Evolutionary conservation across 2,329 filamentous ascomycete species (phyloP).

Genomic region (Colletotrichum paranaense): DNA sequence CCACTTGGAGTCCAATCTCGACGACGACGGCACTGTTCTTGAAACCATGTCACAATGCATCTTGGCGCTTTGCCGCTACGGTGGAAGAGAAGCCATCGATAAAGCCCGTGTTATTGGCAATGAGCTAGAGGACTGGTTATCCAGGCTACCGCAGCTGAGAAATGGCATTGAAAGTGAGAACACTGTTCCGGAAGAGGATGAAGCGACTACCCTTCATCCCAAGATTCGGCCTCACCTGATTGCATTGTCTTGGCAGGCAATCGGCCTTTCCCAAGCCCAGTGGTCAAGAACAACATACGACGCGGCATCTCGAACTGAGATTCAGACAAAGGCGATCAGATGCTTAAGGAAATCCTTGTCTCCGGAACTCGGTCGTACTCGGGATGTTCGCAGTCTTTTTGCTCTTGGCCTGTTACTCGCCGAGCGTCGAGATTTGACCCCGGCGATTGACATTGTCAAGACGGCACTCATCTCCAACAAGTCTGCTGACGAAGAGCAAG

Average conservation of each 20-base stretch:
- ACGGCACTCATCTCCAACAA: constrained; percentile 75
- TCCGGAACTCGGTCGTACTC: constrained; percentile 71
- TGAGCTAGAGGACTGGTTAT: constrained; percentile 80
- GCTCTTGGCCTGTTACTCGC: constrained; percentile 87
- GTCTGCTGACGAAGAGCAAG: constrained; percentile 55
- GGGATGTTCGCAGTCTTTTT: constrained; percentile 82
- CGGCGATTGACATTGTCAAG: constrained; percentile 86
- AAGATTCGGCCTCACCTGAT: constrained; percentile 70
- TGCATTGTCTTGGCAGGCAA: constrained; percentile 81
- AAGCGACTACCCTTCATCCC: constrained; percentile 49
- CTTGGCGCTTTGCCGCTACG: constrained; percentile 84
- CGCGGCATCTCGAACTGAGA: constrained; percentile 74
- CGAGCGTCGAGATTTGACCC: constrained; percentile 83
- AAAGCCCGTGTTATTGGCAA: constrained; percentile 79
- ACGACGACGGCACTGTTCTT: constrained; percentile 81
- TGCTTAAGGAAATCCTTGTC: constrained; percentile 80
- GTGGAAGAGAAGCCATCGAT: constrained; percentile 78
- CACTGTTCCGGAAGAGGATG: constrained; percentile 45
- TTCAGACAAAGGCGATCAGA: constrained; percentile 82
- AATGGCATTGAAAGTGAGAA: constrained; percentile 45
- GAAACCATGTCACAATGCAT: constrained; percentile 85
- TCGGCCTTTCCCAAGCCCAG: constrained; percentile 86
- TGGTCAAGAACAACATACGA: constrained; percentile 89
- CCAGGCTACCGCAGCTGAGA: constrained; percentile 61
- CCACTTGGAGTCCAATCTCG: constrained; percentile 76